These are phyloP conservation scores for Lepiota brunneoincarnata DNA, from an alignment of 768 basidiomycete genomes.

Conservation along the genomic window DNA sequence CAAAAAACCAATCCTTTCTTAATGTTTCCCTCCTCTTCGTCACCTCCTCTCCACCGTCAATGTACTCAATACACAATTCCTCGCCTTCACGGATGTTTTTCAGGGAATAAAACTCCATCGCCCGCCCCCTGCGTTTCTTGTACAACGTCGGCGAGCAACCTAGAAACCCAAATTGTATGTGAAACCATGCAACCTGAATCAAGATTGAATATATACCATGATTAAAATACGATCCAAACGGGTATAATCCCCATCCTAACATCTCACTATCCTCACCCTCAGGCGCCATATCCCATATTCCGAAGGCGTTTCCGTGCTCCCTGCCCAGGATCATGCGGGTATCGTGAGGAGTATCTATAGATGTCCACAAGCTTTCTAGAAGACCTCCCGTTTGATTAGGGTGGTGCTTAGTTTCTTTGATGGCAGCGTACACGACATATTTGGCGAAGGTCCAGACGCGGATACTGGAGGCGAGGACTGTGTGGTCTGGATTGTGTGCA, in stretches of 20 bases:
- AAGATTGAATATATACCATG: slow-evolving; percentile 43
- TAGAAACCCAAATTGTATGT: slow-evolving; percentile 18
- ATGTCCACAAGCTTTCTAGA: slow-evolving; percentile 20
- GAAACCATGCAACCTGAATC: background rate
- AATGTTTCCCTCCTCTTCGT: slow-evolving; percentile 38
- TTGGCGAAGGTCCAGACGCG: slow-evolving; percentile 54
- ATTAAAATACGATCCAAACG: slow-evolving; percentile 65
- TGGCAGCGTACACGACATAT: slow-evolving; percentile 24
- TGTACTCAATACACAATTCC: slow-evolving; percentile 59
- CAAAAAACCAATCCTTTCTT: slow-evolving; percentile 54
- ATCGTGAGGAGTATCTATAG: slow-evolving; percentile 36
- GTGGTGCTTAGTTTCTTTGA: slow-evolving; percentile 1
- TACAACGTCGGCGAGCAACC: slow-evolving; percentile 53
- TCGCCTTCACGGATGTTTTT: slow-evolving; percentile 43
- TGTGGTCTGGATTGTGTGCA: slow-evolving; percentile 45
- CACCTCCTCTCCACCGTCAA: slow-evolving; percentile 34
- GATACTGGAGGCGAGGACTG: slow-evolving; percentile 48
- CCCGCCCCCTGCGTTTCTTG: slow-evolving; percentile 42
- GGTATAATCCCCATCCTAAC: slow-evolving; percentile 65
- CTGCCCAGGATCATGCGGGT: slow-evolving; percentile 55
- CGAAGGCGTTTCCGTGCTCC: slow-evolving; percentile 67
- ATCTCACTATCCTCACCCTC: slow-evolving; percentile 52
- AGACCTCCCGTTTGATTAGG: slow-evolving; percentile 5
- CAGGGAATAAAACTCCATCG: slow-evolving; percentile 45
- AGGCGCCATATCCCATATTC: slow-evolving; percentile 57